These are phyloP conservation scores for Hygrophoropsis aurantiaca DNA, from an alignment of 768 basidiomycete genomes.

Conservation along the genomic window DNA sequence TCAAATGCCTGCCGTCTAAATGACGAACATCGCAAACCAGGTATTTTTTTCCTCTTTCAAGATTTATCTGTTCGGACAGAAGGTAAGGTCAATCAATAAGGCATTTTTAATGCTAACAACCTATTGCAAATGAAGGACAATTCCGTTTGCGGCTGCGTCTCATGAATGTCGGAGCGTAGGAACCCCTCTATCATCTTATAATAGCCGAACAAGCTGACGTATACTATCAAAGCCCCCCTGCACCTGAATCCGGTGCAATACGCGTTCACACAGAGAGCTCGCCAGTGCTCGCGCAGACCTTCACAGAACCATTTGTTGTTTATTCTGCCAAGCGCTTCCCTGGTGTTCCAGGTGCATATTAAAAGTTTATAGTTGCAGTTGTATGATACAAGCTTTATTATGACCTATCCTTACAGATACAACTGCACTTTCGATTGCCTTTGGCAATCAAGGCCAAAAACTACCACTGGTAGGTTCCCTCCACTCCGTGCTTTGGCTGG, in stretches of 20 bases:
- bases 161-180: conserved; percentile 91
- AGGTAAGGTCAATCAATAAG: conserved; percentile 48
- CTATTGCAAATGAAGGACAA: conserved; percentile 49
- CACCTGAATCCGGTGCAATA: conserved; percentile 66
- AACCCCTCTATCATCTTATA: conserved; percentile 20
- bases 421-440: conserved; percentile 85
- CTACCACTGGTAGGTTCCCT: conserved; percentile 68
- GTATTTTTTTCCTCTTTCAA: conserved; percentile 94
- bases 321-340: conserved; percentile 94
- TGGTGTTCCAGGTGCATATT: conserved; percentile 78
- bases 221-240: conserved; percentile 55
- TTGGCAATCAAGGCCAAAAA: conserved; percentile 89
- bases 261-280: conserved; percentile 68
- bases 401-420: conserved; percentile 53
- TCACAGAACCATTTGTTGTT: conserved; percentile 82
- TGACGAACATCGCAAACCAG: conserved; percentile 82
- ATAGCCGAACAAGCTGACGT: conserved; percentile 17
- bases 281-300: conserved; percentile 80
- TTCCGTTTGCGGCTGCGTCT: conserved; percentile 86
- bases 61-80: conserved; percentile 93
- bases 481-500: conserved; percentile 19
- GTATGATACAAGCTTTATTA: conserved; percentile 15
- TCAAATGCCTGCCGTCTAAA: conserved; percentile 82
- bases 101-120: conserved; percentile 18
- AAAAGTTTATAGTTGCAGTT: conserved; percentile 12